A percentile compares a stretch with the other conserved stretches of the same genome.
Evolutionary conservation across 2,329 filamentous ascomycete genomes (phyloP).

Genomic region (Hypoxylon sp.): DNA sequence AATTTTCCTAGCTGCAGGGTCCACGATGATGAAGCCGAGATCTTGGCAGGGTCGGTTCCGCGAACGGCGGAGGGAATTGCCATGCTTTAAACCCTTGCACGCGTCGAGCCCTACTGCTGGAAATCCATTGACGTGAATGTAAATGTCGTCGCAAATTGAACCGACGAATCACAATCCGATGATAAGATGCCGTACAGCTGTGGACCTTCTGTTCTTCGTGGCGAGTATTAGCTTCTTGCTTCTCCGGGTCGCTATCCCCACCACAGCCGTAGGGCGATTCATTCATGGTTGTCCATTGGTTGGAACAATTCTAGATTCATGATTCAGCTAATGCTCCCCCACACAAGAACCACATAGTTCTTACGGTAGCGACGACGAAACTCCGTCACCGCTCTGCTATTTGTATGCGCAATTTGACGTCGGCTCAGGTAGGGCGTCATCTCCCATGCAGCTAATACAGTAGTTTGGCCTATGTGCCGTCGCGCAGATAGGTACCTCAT

Average conservation of each 20-base stretch:
- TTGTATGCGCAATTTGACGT: slow-evolving; percentile 30
- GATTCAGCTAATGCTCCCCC: slow-evolving; percentile 36
- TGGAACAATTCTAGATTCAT: slow-evolving; percentile 23
- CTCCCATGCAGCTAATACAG: slow-evolving; percentile 18
- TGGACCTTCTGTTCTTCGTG: not conserved
- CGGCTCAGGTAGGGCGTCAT: slow-evolving; percentile 16
- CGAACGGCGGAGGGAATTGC: slow-evolving; percentile 27
- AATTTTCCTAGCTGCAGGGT: slow-evolving; percentile 29
- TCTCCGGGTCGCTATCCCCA: slow-evolving; percentile 33
- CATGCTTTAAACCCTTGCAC: slow-evolving; percentile 16
- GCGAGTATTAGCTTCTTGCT: slow-evolving; percentile 35
- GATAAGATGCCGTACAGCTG: slow-evolving; percentile 41
- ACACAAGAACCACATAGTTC: slow-evolving; percentile 35
- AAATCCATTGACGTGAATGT: slow-evolving; percentile 40
- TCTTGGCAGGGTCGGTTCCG: slow-evolving; percentile 39
- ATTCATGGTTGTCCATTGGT: slow-evolving; percentile 19
- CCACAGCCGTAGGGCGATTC: slow-evolving; percentile 24
- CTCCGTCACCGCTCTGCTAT: slow-evolving; percentile 32
- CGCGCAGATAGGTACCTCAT: no score
- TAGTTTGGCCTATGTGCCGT: slow-evolving; percentile 4
- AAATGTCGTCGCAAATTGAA: slow-evolving; percentile 39
- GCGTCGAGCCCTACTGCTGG: slow-evolving; percentile 13
- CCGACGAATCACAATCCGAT: slow-evolving; percentile 35
- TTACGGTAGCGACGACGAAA: slow-evolving; percentile 27
- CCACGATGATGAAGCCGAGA: slow-evolving; percentile 23